Evolutionary conservation across 75 land plant genomes (phyloP), one percentile per base, ranked within the genome.

Genomic region (Ceratopteris richardii): DNA sequence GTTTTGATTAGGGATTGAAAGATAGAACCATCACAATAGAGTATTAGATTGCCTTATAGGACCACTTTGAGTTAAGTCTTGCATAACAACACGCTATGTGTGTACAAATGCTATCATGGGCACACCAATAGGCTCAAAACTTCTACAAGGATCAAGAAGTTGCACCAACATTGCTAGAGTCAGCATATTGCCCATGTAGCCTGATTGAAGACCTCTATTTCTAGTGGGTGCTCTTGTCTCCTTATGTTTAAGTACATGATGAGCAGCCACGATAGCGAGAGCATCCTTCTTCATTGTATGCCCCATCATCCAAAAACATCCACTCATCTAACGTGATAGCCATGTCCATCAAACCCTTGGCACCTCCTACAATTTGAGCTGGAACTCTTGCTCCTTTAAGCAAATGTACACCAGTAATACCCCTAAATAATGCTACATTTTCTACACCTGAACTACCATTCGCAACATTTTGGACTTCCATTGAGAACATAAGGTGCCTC

Each of bases 61-160:
- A n/a, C 37, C 37, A 33, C 3, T 33, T 33, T 33, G 3, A 4
- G 37, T 4, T 9, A 33, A 33, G 9, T 3, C 37, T 33, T 3
- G 9, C 37, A 33, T 33, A 9, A 33, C 3, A 9, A 33, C 70
- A 2, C 56, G 50, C 48, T 67, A 68, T 60, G 70, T 55, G 29
- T 67, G 65, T 18, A 67, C 68, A 27, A 67, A 31, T 37, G 70
- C 70, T 29, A 67, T 67, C 70, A 67, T 67, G 3, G 69, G 70
- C 20, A 41, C 56, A 30, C 68, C 70, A 50, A 67, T 67, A 19
- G 68, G 69, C 23, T 67, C 70, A 31, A 29, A 67, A 31, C 63
- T 67, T 37, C 68, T 44, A 0, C 63, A 50, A 18, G 70, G 70
- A 48, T 67, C 70, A 63, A 55, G 20, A 13, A 67, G 36, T 53